Base-by-base conservation (phyloP, 192 early-diverging fungal genomes). In the Spizellomyces punctatus region DNA sequence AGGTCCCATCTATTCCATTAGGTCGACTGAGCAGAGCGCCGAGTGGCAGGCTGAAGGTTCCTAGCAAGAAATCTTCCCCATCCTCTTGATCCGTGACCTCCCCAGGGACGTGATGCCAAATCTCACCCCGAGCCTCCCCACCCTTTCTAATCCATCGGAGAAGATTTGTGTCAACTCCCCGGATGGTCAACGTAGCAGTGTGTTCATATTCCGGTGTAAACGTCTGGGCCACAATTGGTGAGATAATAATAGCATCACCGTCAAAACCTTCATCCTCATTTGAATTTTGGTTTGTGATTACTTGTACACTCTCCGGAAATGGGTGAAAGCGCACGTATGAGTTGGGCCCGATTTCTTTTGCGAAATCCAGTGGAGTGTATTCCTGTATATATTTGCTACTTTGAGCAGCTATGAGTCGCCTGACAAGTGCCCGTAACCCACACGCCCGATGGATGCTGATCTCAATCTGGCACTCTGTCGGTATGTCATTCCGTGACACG, bases 21-120 rank as follows among this genome's bases (percentile, higher is more conserved):
- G 44, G 56, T 44, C 66, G 64, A 12, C 54, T 42, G 14, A 77
- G 16, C 5, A 74, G 21, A 43, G 61, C 69, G 5, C 50, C 41
- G 12, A 80, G 54, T 10, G 79, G 79, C 44, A 80, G 68, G 10
- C 17, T n/a, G 59, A 80, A 80, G 1, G 67, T 75, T 12, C 79
- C 79, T 5, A 80, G 67, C 21, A 77, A 54, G 14, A 74, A 49
- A 49, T 80, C 75, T 5, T 49, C 66, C 27, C 58, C 48, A 16
- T 46, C 17, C 36, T 67, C 67, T 52, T 52, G n/a, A 10, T 66
- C 21, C 63, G 46, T 60, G 66, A n/a, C 9, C 59, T 36, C 27
- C 27, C 27, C 27, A 36, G 27, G 27, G 27, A 36, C 27, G 27
- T 36, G 27, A 36, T n/a, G 75, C 79, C 79, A 81, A 27, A 81